Evolutionary conservation across 2,329 filamentous ascomycete genomes (phyloP), one percentile per base, ranked within the genome.

Genomic region (Chalara sp.): DNA sequence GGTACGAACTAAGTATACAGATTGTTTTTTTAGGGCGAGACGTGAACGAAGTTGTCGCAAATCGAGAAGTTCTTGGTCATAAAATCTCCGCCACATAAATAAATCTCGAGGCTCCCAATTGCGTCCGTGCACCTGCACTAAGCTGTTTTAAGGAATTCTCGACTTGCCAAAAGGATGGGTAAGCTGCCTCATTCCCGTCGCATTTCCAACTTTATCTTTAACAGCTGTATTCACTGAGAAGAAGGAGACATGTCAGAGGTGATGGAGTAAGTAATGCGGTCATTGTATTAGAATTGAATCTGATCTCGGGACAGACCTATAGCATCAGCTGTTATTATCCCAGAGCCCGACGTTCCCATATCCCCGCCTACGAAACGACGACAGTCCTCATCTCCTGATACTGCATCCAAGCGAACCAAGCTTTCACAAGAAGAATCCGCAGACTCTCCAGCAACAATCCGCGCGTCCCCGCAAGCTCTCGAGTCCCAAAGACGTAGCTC

Each of bases 351-450:
- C 51, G 46, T 47, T 42, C 48, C 53, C 28, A 54, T 44, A 40
- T 55, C 53, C 30, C 56, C 62, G 40, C 52, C 47, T 46, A 46
- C 46, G 28, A 64, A 64, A 51, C 71, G 80, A 57, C 70, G 78
- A 55, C 72, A 78, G 59, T 80, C 77, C n/a, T 78, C 76, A 6
- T 58, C 67, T 10, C 69, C 73, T 2, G 73, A 78, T 37, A 68
- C 72, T n/a, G 67, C 69, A 43, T 58, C 65, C 50, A 84, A 83
- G 66, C 72, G 80, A 50, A 72, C 72, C 44, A 72, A 78, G 54
- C 61, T 79, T n/a, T 64, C 60, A n/a, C 50, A 52, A 47, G 57
- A 58, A 48, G 46, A 47, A n/a, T 57, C 50, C n/a, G 49, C 47
- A 8, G 49, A 30, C 44, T 58, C 58, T 44, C 52, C 58, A 40